Base-by-base conservation (phyloP, 371 early-diverging fungal genomes). In the Choanephora cucurbitarum region DNA sequence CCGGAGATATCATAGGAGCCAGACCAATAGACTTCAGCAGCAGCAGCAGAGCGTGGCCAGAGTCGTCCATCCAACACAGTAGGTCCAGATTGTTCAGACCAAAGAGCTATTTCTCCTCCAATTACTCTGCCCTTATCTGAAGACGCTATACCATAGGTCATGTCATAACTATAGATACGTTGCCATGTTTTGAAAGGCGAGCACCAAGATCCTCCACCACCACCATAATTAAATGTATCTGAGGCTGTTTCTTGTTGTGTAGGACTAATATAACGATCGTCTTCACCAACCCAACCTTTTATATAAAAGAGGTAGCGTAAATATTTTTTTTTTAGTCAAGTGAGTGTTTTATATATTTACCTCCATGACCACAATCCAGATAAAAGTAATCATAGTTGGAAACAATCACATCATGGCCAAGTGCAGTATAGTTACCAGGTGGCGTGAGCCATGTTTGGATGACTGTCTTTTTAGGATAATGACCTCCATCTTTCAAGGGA, bases 11-110 rank as follows among this genome's bases (percentile, higher is more conserved):
- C 76, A 33, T 76, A 62, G 59, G 77, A 79, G 23, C 87, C 89
- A 5, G 86, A 81, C 91, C 91, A 91, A 31, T 83, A 74, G 18
- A 83, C 58, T 66, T 88, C 90, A 6, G 88, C 81, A 33, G 81
- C 77, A n/a, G 88, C 84, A 8, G 86, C 69, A 41, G 85, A 71
- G 32, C 89, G 82, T 17, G 88, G 89, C 88, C 90, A 91, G 46
- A 87, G 62, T 47, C 73, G 70, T 42, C 57, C 49, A 60, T 89
- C 88, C 5, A 88, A 52, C 19, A 71, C 78, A n/a, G 64, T 70
- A 14, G 70, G 67, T 45, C 87, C 90, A 1, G 75, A 44, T 62
- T 87, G 87, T 72, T 91, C 89, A 6, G 86, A 72, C 90, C 89
- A 91, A 45, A 84, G 34, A 24, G 84, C 80, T 5, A 73, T 83